These are phyloP conservation scores for Ceratobasidium sp. DNA, from an alignment of 1,284 basidiomycete species.

Conservation along the genomic window DNA sequence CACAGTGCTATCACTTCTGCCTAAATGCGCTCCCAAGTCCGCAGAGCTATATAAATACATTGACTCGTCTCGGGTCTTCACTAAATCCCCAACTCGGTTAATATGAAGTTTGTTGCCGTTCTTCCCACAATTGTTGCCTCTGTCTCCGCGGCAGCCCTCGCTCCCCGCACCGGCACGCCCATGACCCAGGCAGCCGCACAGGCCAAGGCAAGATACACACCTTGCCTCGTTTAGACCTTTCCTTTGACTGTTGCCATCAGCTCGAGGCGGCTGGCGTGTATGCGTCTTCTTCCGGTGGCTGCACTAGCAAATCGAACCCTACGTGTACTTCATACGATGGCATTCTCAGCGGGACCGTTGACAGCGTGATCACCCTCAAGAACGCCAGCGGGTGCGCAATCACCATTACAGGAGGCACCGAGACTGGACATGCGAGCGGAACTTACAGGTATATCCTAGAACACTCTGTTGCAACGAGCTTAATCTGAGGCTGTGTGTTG, in stretches of 20 bases:
- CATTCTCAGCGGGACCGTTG: slow-evolving; percentile 43
- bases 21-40: neutral
- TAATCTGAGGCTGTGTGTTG: neutral
- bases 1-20: neutral
- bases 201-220: slow-evolving; percentile 3
- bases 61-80: neutral
- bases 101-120: slow-evolving; percentile 31
- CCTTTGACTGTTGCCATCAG: slow-evolving; percentile 9
- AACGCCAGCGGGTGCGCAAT: slow-evolving; percentile 41
- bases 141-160: slow-evolving; percentile 28
- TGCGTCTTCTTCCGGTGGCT: slow-evolving; percentile 44
- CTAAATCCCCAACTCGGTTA: neutral
- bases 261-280: slow-evolving; percentile 34
- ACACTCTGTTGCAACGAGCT: slow-evolving; percentile 2
- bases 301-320: slow-evolving; percentile 42
- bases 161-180: slow-evolving; percentile 18
- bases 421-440: slow-evolving; percentile 45
- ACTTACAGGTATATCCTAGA: slow-evolving; percentile 30
- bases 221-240: neutral
- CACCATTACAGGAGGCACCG: slow-evolving; percentile 45
- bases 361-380: slow-evolving; percentile 45
- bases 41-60: slow-evolving; percentile 17
- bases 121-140: slow-evolving; percentile 17
- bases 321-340: slow-evolving; percentile 45
- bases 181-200: slow-evolving; percentile 31